These are phyloP conservation scores for Dichomitus squalens DNA, from an alignment of 1,284 basidiomycete species.

Conservation along the genomic window DNA sequence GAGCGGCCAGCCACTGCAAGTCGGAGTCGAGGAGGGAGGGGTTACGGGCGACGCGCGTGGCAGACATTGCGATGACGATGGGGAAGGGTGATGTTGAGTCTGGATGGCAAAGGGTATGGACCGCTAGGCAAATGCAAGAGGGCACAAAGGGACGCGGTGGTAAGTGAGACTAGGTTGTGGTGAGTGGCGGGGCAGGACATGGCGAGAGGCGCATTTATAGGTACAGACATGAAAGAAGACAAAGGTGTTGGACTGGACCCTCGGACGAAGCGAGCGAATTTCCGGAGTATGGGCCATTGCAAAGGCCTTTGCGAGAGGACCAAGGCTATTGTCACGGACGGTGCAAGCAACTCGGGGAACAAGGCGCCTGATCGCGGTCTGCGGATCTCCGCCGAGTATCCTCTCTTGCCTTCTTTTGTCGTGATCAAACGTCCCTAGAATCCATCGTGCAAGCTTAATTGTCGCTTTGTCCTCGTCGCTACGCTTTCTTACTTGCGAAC, in stretches of 20 bases:
- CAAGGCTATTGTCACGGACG: conserved; percentile 19
- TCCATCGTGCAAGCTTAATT: conserved; percentile 16
- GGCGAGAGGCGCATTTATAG: conserved; percentile 14
- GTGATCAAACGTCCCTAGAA: conserved; percentile 3
- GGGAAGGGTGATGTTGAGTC: background rate
- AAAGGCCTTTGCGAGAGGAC: background rate
- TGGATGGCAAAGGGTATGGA: background rate
- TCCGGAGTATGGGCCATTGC: background rate
- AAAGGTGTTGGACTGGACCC: conserved; percentile 14
- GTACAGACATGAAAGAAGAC: conserved; percentile 8
- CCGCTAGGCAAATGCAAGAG: background rate
- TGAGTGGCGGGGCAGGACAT: background rate
- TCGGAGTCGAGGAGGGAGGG: conserved; percentile 10
- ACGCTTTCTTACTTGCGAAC: background rate
- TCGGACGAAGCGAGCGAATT: background rate
- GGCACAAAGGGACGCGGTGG: background rate
- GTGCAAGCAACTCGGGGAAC: conserved; percentile 17
- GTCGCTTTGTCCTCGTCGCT: conserved; percentile 7
- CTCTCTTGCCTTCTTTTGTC: conserved; percentile 20
- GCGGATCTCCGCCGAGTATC: conserved; percentile 15
- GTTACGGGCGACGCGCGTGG: conserved; percentile 3
- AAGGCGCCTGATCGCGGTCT: conserved; percentile 15
- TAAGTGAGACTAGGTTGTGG: background rate
- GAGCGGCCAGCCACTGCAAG: conserved; percentile 15
- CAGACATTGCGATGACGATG: background rate